These are phyloP conservation scores for Candida namnaoensis DNA, from an alignment of 805 yeast genomes.

Conservation along the genomic window DNA sequence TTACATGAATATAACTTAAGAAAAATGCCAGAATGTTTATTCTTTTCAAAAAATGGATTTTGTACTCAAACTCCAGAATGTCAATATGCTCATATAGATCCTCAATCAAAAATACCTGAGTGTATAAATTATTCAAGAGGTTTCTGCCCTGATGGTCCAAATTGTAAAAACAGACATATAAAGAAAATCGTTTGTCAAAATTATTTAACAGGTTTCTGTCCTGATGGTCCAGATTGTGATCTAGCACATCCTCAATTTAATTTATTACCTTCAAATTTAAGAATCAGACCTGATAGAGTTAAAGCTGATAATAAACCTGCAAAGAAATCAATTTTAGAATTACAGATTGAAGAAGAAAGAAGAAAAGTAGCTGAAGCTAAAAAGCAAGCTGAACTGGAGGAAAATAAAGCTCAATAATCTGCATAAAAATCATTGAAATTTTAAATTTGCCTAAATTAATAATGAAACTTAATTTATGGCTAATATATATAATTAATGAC, in stretches of 20 bases:
- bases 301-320: slow-evolving; percentile 4
- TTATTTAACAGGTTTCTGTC: slow-evolving; percentile 88
- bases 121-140: slow-evolving; percentile 82
- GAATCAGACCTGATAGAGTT: slow-evolving; percentile 25
- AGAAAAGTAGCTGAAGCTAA: slow-evolving; percentile 1
- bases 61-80: slow-evolving; percentile 95
- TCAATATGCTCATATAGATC: slow-evolving; percentile 85
- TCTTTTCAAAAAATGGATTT: slow-evolving; percentile 68
- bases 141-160: slow-evolving; percentile 88
- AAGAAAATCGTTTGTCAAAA: slow-evolving; percentile 69
- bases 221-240: slow-evolving; percentile 66
- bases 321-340: slow-evolving; percentile 13
- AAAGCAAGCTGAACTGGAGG: not conserved
- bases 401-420: not conserved
- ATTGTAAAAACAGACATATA: slow-evolving; percentile 74
- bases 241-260: slow-evolving; percentile 79
- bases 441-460: no score
- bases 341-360: slow-evolving; percentile 18
- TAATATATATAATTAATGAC: no score
- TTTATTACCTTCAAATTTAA: slow-evolving; percentile 29
- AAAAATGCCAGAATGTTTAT: slow-evolving; percentile 95
- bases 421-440: no score
- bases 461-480: no score
- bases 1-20: slow-evolving; percentile 89
- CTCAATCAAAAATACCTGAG: slow-evolving; percentile 78